Evolutionary conservation across 2,329 filamentous ascomycete genomes (phyloP).

Genomic region (Stromatinia cepivora): DNA sequence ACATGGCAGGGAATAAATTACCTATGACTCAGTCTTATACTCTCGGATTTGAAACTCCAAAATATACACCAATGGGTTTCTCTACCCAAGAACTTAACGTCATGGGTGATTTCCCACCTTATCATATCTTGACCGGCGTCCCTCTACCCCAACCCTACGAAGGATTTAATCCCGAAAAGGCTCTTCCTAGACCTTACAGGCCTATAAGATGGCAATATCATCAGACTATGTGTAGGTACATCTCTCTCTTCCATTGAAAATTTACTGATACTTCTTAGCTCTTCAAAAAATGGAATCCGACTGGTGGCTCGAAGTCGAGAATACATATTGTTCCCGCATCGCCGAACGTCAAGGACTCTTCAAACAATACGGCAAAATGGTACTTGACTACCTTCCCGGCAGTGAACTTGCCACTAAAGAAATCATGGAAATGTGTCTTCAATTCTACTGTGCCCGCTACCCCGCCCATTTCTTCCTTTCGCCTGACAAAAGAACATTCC

Average conservation of each 20-base stretch:
- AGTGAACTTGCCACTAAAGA: conserved; percentile 80
- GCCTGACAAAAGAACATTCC: conserved; percentile 55
- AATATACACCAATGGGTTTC: conserved; percentile 67
- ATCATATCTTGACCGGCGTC: conserved; percentile 72
- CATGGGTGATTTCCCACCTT: conserved; percentile 78
- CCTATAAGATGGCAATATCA: conserved; percentile 84
- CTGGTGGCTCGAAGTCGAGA: conserved; percentile 89
- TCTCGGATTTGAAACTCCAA: conserved; percentile 36
- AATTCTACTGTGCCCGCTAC: conserved; percentile 77
- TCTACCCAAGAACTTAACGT: conserved; percentile 67
- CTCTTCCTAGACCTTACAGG: conserved; percentile 71
- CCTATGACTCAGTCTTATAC: conserved; percentile 34
- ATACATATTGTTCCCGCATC: conserved; percentile 67
- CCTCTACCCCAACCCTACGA: conserved; percentile 64
- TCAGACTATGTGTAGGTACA: conserved; percentile 80
- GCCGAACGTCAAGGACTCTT: conserved; percentile 67
- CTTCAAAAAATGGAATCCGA: conserved; percentile 75
- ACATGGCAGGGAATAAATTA: conserved; percentile 30
- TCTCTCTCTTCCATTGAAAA: not conserved
- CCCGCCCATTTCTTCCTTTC: conserved; percentile 70
- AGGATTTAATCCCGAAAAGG: conserved; percentile 68
- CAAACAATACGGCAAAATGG: conserved; percentile 58
- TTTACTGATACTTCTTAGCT: conserved; percentile 49
- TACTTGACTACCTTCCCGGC: conserved; percentile 70
- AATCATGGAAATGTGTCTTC: conserved; percentile 81